Base-by-base conservation (phyloP, 306 rosid species). In the Sindora glabra region DNA sequence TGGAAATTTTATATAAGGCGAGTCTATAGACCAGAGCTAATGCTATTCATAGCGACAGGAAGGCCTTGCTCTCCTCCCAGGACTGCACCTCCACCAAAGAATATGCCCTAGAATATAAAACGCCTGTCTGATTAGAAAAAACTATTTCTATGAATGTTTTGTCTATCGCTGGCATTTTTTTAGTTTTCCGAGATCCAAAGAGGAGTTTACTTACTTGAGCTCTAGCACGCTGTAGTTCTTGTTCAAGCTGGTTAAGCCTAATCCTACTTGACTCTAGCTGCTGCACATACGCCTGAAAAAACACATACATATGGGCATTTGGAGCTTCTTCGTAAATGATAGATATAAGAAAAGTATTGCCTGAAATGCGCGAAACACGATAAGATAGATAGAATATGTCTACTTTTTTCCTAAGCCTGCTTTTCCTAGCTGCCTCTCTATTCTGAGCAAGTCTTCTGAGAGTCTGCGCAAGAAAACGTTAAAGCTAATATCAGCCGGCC, bases 341-440 rank as follows among this genome's bases (percentile, higher is more conserved):
- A 12, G 17, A 5, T 27, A 33, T 23, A 37, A 56, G 36, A 61
- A 32, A 69, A 62, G 47, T 25, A 27, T 62, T 79, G 25, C 59
- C 62, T 29, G 49, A 70, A 67, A 22, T 39, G 77, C 47, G 68
- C 46, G 36, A 65, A 36, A 68, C 25, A 64, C 11, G 54, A 60
- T 1, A 29, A 46, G 7, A 56, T 42, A 6, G 5, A 17, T 10
- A 41, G 8, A 50, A 59, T n/a, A 47, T 48, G 37, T 15, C 34
- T 23, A 81, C 99, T 94, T 94, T 94, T 74, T 94, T 94, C 56
- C 99, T 84, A 6, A 94, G 94, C 83, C 99, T 89, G 89, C 99
- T 89, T 75, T 94, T 94, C 76, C 95, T 86, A 13, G 99, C 99
- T 47, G 99, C 99, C 68, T 94, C 99, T 68, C 99, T 87, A 82